Percentiles rank a stretch among this genome's conserved stretches.
Evolutionary conservation across 208 protist species (phyloP).

Genomic region (Jaenimonas drosophilae): DNA sequence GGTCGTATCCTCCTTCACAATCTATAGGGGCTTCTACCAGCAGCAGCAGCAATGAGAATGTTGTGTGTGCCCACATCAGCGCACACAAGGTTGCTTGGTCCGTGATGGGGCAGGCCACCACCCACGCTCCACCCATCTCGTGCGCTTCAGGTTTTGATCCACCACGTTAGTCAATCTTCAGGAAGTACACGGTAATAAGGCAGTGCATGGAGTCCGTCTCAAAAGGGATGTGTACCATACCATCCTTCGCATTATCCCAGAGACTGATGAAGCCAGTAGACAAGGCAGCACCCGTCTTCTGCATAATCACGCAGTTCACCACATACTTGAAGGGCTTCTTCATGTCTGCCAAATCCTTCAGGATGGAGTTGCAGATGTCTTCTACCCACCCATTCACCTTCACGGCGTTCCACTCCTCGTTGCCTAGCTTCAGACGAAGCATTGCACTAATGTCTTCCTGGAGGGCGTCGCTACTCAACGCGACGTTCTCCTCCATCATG

Average conservation of each 20-base stretch:
- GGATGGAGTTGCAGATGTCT: slow-evolving; percentile 54
- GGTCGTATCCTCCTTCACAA: too few species aligned
- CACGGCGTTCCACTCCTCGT: slow-evolving; percentile 61
- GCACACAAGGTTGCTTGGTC: too few species aligned
- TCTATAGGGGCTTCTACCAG: too few species aligned
- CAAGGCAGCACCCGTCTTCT: slow-evolving; percentile 86
- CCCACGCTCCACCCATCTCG: not conserved
- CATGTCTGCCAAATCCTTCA: slow-evolving; percentile 79
- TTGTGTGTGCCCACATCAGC: too few species aligned
- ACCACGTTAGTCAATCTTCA: slow-evolving; percentile 68
- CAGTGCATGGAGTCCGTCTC: slow-evolving; percentile 82
- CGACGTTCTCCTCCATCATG: slow-evolving; percentile 55
- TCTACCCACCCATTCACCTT: slow-evolving; percentile 84
- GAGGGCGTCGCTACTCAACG: slow-evolving; percentile 76
- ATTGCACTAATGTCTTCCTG: slow-evolving; percentile 65
- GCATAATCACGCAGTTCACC: slow-evolving; percentile 85
- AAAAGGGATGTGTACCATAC: slow-evolving; percentile 78
- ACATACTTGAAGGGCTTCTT: slow-evolving; percentile 93
- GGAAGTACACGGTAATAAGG: slow-evolving; percentile 81
- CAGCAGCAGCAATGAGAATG: too few species aligned
- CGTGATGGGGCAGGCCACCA: too few species aligned
- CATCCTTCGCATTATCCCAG: slow-evolving; percentile 92
- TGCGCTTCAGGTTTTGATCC: not conserved
- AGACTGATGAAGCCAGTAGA: slow-evolving; percentile 82
- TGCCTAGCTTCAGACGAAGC: slow-evolving; percentile 49